Percentiles rank a stretch among this genome's conserved stretches.
Conservation (phyloP, 306 rosid species). For the Comarum palustre region DNA sequence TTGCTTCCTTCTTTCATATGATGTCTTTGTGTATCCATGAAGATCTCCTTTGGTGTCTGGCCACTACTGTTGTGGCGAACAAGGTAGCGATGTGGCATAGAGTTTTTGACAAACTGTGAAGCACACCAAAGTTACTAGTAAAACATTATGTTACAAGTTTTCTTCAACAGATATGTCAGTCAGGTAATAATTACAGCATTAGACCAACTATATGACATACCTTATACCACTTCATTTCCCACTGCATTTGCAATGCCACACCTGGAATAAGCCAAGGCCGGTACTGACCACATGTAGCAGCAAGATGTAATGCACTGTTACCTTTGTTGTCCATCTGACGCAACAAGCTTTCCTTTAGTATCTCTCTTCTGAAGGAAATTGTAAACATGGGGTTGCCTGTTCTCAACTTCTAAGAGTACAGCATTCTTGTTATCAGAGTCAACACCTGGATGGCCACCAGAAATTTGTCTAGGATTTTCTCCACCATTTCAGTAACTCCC, state of each 20-base stretch:
- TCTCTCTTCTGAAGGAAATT: conserved; percentile 15
- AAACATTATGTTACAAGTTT: not conserved
- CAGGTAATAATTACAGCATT: not conserved
- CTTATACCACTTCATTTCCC: conserved; percentile 65
- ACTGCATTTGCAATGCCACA: conserved; percentile 58
- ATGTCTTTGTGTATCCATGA: conserved; percentile 28
- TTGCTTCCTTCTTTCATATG: conserved; percentile 33
- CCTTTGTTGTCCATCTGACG: conserved; percentile 46
- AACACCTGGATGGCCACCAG: conserved; percentile 49
- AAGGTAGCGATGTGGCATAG: conserved; percentile 36
- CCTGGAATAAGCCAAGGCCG: conserved; percentile 62
- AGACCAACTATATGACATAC: conserved; percentile 18
- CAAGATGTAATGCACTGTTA: conserved; percentile 60
- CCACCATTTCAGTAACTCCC: conserved; percentile 56
- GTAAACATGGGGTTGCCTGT: conserved; percentile 55
- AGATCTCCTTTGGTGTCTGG: conserved; percentile 41
- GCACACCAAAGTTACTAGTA: not conserved
- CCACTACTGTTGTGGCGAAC: conserved; percentile 23
- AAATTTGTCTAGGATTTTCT: conserved; percentile 34
- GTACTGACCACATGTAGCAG: conserved; percentile 40
- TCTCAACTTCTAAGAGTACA: conserved; percentile 57
- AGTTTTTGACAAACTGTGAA: conserved; percentile 43
- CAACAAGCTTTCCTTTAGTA: conserved; percentile 31
- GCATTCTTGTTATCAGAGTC: conserved; percentile 47
- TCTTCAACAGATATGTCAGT: not conserved